Conservation (phyloP, 2,329 filamentous ascomycete species). For the Talaromyces albobiverticillius region DNA sequence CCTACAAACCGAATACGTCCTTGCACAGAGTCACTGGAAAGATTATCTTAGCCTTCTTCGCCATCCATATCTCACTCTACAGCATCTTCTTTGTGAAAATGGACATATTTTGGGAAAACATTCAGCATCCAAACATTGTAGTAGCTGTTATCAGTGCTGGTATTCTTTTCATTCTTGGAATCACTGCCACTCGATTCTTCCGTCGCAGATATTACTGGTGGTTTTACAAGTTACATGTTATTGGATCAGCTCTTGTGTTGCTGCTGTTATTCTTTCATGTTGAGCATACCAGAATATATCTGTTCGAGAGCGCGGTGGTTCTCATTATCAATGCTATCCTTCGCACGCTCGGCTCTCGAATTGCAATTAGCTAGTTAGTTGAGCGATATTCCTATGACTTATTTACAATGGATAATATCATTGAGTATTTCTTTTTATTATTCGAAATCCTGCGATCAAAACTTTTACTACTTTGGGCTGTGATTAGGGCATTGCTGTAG, state of each 20-base stretch:
- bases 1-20: neutral
- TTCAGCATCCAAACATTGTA: neutral
- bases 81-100: neutral
- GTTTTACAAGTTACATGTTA: neutral
- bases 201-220: neutral
- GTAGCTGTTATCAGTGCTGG: neutral
- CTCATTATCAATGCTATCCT: neutral
- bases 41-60: neutral
- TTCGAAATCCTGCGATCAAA: too few species aligned
- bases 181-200: neutral
- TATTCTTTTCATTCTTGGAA: neutral
- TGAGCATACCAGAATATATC: neutral
- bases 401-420: too few species aligned
- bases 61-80: neutral
- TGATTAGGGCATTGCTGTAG: too few species aligned
- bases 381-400: too few species aligned
- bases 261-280: neutral
- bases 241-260: neutral
- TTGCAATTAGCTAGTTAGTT: too few species aligned
- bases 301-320: neutral
- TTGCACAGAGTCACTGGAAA: neutral
- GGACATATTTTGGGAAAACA: neutral
- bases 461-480: too few species aligned
- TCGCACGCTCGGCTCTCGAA: neutral
- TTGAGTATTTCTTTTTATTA: too few species aligned